Base-by-base conservation (phyloP, 768 basidiomycete species). In the Scleroderma bovista region DNA sequence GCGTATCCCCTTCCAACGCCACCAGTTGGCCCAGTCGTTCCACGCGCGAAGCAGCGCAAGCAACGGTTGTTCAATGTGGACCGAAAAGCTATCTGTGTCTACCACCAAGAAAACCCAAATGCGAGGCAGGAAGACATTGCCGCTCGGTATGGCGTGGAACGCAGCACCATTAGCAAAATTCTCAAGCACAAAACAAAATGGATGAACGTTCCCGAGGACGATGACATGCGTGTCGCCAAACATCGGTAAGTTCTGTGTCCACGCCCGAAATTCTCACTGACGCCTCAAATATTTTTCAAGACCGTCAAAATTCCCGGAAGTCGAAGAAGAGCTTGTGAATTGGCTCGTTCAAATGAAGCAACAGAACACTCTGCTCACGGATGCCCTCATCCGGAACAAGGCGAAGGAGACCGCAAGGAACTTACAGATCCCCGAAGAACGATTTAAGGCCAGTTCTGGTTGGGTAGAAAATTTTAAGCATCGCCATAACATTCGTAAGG, bases 381-480 rank as follows among this genome's bases (percentile, higher is more conserved):
- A 95, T 65, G 73, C 79, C 7, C 58, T 67, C 51, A 77, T 83
- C 48, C 81, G 84, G 51, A 70, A 71, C 26, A 81, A 83, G 59
- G 90, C 90, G 19, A 80, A 81, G 54, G 77, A 81, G 54, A 75
- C 86, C 53, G 88, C 84, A 2, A 68, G 72, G 38, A 61, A 56
- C 7, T 74, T 83, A 45, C 71, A 75, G 46, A 80, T 86, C 52
- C 63, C 75, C 42, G 77, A 82, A 51, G 84, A 87, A 50, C 77
- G 79, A 64, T 94, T 94, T 78, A 93, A 93, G 69, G 91, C 88
- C n/a, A 88, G 85, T 61, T 82, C 86, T 10, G 89, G 90, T 4
- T 94, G 92, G 92, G 77, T 94, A 47, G 90, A 93, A 63, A 90
- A 90, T 64, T 94, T 93, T 74, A 93, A 93, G 70, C 77, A 80